Evolutionary conservation across 2,329 filamentous ascomycete species (phyloP).

Genomic region (Aspergillus sp.): DNA sequence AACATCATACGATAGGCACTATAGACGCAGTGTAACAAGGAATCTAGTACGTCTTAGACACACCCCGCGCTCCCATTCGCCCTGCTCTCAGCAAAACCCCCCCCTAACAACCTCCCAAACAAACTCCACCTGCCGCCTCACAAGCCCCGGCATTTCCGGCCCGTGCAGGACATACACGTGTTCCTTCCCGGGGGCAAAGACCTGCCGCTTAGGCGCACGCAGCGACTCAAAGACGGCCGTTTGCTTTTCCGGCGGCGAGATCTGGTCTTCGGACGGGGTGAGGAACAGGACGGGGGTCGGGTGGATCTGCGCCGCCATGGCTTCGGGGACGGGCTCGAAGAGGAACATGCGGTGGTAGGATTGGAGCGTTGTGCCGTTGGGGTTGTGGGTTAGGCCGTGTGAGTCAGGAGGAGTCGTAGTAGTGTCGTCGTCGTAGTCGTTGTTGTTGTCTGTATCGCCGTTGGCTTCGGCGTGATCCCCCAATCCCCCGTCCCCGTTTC

Average conservation of each 20-base stretch:
- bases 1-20: too few relatives aligned
- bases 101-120: constrained; percentile 1
- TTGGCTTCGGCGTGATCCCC: not conserved
- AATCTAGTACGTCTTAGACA: too few relatives aligned
- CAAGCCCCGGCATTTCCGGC: not conserved
- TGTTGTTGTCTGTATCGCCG: not conserved
- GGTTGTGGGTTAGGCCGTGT: not conserved
- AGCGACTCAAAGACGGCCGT: not conserved
- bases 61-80: too few relatives aligned
- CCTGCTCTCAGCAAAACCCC: not conserved
- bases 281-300: not conserved
- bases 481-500: not conserved
- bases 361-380: constrained; percentile 1
- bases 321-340: not conserved
- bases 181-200: not conserved
- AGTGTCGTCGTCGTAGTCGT: too few relatives aligned
- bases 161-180: constrained; percentile 2
- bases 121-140: not conserved
- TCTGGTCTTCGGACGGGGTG: not conserved
- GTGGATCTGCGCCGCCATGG: not conserved
- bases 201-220: not conserved
- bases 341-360: constrained; percentile 8
- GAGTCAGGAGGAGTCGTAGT: not conserved
- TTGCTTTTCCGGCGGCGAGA: constrained; percentile 3
- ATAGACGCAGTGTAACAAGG: too few relatives aligned